A percentile compares a stretch with the other conserved stretches of the same genome.
phyloP scores from a whole-genome alignment of 345 rosid genomes.

The Salix udensis region DNA sequence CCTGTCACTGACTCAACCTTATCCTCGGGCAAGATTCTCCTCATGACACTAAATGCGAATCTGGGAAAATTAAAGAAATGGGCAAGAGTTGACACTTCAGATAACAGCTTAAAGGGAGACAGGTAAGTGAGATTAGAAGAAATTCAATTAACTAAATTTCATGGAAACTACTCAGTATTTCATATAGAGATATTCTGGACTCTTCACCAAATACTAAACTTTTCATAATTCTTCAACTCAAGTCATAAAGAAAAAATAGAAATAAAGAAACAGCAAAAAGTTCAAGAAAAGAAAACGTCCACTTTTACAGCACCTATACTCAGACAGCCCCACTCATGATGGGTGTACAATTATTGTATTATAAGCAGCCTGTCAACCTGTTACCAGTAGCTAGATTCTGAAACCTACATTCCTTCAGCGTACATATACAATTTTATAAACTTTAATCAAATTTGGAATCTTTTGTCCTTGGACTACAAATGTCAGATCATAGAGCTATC shows the following conservation, averaged over 20 bases:
- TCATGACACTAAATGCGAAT: slow-evolving; percentile 56
- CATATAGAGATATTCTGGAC: background rate
- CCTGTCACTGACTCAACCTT: slow-evolving; percentile 76
- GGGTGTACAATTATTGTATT: background rate
- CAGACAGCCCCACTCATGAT: background rate
- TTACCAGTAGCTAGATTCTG: background rate
- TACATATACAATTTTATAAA: background rate
- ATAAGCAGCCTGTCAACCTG: background rate
- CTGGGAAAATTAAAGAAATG: slow-evolving; percentile 32
- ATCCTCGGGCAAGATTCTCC: slow-evolving; percentile 88
- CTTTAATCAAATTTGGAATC: background rate
- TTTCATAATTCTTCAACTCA: background rate
- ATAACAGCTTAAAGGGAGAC: background rate
- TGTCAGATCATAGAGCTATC: background rate
- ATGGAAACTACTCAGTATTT: too few species aligned
- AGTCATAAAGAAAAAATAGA: background rate
- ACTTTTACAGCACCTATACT: background rate
- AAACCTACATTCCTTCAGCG: background rate
- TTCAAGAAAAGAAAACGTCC: background rate
- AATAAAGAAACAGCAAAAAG: background rate
- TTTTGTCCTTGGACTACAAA: background rate
- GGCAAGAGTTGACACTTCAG: background rate
- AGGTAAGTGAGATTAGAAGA: background rate
- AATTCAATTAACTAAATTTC: background rate
- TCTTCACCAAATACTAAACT: background rate